These are phyloP conservation scores for Fusarium clavum DNA, from an alignment of 2,329 filamentous ascomycete genomes.

Conservation along the genomic window DNA sequence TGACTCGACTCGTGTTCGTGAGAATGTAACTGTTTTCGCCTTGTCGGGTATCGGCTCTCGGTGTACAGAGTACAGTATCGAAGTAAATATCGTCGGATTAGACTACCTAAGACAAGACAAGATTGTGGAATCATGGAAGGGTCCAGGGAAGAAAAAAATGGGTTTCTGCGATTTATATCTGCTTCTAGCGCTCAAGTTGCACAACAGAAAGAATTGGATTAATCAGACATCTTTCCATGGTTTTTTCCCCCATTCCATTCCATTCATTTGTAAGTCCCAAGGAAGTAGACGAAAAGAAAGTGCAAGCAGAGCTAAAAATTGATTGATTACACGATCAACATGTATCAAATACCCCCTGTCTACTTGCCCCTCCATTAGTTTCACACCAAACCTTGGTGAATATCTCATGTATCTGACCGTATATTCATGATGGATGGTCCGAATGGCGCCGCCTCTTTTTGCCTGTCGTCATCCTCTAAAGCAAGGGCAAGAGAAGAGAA, in stretches of 20 bases:
- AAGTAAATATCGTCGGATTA: slow-evolving; percentile 25
- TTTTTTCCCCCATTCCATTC: slow-evolving; percentile 6
- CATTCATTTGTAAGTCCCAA: slow-evolving; percentile 35
- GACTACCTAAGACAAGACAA: slow-evolving; percentile 4
- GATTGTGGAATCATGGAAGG: slow-evolving; percentile 35
- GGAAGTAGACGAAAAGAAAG: slow-evolving; percentile 1
- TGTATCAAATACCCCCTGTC: slow-evolving; percentile 2
- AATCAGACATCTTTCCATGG: not conserved
- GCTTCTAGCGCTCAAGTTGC: slow-evolving; percentile 17
- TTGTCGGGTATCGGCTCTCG: slow-evolving; percentile 41
- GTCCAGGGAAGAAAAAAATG: slow-evolving; percentile 27
- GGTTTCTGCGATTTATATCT: slow-evolving; percentile 26
- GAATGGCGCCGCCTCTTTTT: slow-evolving; percentile 16
- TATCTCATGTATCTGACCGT: slow-evolving; percentile 7
- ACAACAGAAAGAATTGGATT: slow-evolving; percentile 15
- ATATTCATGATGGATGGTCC: slow-evolving; percentile 9
- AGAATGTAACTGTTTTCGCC: slow-evolving; percentile 16
- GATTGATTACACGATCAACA: slow-evolving; percentile 6
- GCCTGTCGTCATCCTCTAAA: slow-evolving; percentile 23
- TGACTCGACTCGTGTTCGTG: slow-evolving; percentile 24
- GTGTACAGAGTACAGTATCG: slow-evolving; percentile 32
- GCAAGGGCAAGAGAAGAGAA: not conserved
- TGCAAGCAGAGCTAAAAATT: not conserved
- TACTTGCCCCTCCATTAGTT: slow-evolving; percentile 15
- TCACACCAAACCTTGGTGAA: not conserved